A percentile compares a stretch with the other conserved stretches of the same genome.
Conservation (phyloP, 768 basidiomycete species). For the Melanogaster broomeanus region DNA sequence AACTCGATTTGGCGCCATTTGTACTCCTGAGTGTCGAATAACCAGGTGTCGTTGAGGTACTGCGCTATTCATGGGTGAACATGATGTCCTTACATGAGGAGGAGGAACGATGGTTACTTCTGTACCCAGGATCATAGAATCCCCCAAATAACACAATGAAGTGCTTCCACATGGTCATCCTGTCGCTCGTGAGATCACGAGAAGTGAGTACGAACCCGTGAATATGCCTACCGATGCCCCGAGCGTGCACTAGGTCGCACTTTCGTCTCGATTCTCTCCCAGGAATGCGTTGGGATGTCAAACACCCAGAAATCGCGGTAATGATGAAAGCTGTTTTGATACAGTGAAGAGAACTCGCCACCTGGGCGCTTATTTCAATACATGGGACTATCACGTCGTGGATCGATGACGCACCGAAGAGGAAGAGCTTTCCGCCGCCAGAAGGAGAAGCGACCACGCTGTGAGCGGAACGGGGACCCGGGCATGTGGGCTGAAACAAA, state of each 20-base stretch:
- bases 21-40: slow-evolving; percentile 85
- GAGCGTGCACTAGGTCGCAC: slow-evolving; percentile 76
- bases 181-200: slow-evolving; percentile 22
- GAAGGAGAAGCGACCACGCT: slow-evolving; percentile 72
- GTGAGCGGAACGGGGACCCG: slow-evolving; percentile 87
- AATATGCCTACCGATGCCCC: slow-evolving; percentile 67
- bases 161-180: slow-evolving; percentile 91
- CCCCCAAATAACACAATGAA: slow-evolving; percentile 86
- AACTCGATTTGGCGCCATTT: slow-evolving; percentile 82
- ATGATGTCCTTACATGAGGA: neutral
- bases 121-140: slow-evolving; percentile 84
- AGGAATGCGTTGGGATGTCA: slow-evolving; percentile 72
- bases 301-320: slow-evolving; percentile 91
- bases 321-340: slow-evolving; percentile 85
- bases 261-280: slow-evolving; percentile 91
- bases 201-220: neutral
- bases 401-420: slow-evolving; percentile 57
- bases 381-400: neutral
- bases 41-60: slow-evolving; percentile 83
- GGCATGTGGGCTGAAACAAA: slow-evolving; percentile 84
- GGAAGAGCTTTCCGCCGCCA: slow-evolving; percentile 84
- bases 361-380: slow-evolving; percentile 38
- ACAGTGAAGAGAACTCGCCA: slow-evolving; percentile 83
- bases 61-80: slow-evolving; percentile 47
- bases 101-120: slow-evolving; percentile 50